Percentiles rank a stretch among this genome's conserved stretches.
These are phyloP conservation scores for Pichia gijzeniarum DNA, from an alignment of 805 yeast species.

Conservation along the genomic window DNA sequence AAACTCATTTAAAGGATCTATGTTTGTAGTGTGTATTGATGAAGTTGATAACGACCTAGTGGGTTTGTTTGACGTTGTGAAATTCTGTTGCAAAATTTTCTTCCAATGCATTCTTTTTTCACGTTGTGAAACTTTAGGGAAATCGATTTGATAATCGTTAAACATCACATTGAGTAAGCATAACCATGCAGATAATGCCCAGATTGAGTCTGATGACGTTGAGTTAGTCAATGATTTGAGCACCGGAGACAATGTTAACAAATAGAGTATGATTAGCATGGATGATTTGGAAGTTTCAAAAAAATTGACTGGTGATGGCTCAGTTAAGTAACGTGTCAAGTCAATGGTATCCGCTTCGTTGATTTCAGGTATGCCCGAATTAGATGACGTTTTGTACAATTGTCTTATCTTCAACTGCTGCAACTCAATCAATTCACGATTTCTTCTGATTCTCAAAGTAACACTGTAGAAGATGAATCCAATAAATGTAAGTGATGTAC, in stretches of 20 bases:
- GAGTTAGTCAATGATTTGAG: conserved; percentile 81
- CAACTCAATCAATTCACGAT: conserved; percentile 25
- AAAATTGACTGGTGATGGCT: conserved; percentile 25
- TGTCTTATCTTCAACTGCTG: conserved; percentile 27
- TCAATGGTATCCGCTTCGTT: conserved; percentile 5
- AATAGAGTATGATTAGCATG: conserved; percentile 57
- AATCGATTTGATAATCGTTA: conserved; percentile 59
- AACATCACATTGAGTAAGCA: conserved; percentile 60
- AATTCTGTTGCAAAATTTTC: conserved; percentile 3
- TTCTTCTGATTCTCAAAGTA: conserved; percentile 25
- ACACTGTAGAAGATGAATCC: conserved; percentile 32
- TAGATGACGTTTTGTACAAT: conserved; percentile 7
- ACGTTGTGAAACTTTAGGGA: conserved; percentile 17
- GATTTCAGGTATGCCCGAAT: background rate
- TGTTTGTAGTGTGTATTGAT: background rate
- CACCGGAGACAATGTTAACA: conserved; percentile 82
- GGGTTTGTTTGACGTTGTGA: background rate
- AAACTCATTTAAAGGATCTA: no score
- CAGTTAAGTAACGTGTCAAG: conserved; percentile 21
- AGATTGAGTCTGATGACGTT: conserved; percentile 88
- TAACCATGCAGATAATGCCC: conserved; percentile 85
- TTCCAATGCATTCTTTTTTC: conserved; percentile 10
- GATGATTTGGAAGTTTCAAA: conserved; percentile 52
- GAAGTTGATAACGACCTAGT: conserved; percentile 5
- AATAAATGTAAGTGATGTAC: conserved; percentile 30